These are phyloP conservation scores for Clonostachys rhizophaga DNA, from an alignment of 2,329 filamentous ascomycete genomes.

Conservation along the genomic window DNA sequence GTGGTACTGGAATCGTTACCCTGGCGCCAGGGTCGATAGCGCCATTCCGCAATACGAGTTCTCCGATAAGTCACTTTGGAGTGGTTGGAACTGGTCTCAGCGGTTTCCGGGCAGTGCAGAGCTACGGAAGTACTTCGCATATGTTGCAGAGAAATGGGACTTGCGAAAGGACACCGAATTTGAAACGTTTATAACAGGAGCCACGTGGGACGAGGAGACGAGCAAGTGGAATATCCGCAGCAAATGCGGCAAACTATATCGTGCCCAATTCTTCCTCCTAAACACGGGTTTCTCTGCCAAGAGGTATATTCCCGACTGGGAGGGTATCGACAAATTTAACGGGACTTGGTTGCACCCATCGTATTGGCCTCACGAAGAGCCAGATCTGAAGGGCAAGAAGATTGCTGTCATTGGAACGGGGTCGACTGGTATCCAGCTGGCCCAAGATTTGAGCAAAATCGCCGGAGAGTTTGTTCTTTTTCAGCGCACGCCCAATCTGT, in stretches of 20 bases:
- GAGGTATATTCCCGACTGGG: slow-evolving; percentile 23
- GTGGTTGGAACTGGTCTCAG: slow-evolving; percentile 31
- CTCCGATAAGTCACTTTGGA: slow-evolving; percentile 19
- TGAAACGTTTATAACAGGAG: slow-evolving; percentile 27
- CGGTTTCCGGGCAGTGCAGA: slow-evolving; percentile 23
- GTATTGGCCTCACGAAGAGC: not conserved
- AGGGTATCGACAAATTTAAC: slow-evolving; percentile 14
- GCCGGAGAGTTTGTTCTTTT: not conserved
- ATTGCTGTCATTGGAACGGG: slow-evolving; percentile 62
- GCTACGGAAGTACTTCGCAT: slow-evolving; percentile 30
- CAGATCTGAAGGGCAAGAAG: slow-evolving; percentile 48
- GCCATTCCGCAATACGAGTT: slow-evolving; percentile 17
- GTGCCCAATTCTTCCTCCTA: slow-evolving; percentile 28
- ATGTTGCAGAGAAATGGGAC: slow-evolving; percentile 29
- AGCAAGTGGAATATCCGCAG: slow-evolving; percentile 32
- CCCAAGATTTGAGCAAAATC: not conserved
- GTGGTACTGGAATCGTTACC: slow-evolving; percentile 28
- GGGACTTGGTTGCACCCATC: slow-evolving; percentile 1
- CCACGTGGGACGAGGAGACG: slow-evolving; percentile 22
- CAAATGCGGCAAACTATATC: slow-evolving; percentile 20
- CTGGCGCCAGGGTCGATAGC: slow-evolving; percentile 24
- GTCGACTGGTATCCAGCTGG: slow-evolving; percentile 53
- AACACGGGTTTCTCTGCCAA: slow-evolving; percentile 33
- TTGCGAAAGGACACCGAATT: slow-evolving; percentile 33
- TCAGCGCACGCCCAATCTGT: slow-evolving; percentile 38